These are phyloP conservation scores for Selenicereus undatus DNA, from an alignment of 148 eudicot genomes.

Conservation along the genomic window DNA sequence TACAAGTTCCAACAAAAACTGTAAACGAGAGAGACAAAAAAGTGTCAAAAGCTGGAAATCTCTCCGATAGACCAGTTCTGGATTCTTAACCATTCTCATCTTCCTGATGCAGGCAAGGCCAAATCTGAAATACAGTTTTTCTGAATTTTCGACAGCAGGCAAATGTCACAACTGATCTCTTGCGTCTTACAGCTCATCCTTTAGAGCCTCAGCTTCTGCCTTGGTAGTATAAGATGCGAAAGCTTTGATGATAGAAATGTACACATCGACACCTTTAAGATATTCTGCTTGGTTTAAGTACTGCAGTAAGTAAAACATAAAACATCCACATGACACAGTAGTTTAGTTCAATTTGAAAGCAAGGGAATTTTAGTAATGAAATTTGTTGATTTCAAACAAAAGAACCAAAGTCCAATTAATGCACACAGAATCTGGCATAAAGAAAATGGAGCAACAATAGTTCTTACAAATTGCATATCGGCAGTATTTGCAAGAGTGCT, in stretches of 20 bases:
- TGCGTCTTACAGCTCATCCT: constrained; percentile 43
- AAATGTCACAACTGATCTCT: neutral
- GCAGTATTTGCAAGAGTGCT: neutral
- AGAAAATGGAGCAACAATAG: no score
- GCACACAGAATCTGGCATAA: neutral
- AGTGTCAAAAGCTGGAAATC: neutral
- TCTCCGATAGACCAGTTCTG: no score
- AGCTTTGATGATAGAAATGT: constrained; percentile 62
- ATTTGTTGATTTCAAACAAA: no score
- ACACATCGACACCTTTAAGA: constrained; percentile 59
- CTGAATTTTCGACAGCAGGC: no score
- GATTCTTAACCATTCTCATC: no score
- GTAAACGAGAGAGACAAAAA: neutral
- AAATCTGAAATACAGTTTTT: neutral
- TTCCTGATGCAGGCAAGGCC: no score
- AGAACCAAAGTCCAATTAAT: neutral
- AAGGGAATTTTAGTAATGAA: neutral
- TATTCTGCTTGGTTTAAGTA: constrained; percentile 61
- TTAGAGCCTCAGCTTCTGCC: constrained; percentile 18
- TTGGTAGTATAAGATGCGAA: constrained; percentile 48
- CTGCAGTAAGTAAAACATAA: constrained; percentile 35
- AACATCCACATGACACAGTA: neutral
- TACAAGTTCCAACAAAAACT: neutral
- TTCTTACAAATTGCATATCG: neutral
- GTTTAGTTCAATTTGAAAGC: neutral